Conservation (phyloP, 371 early-diverging fungal species). For the Cokeromyces recurvatus region DNA sequence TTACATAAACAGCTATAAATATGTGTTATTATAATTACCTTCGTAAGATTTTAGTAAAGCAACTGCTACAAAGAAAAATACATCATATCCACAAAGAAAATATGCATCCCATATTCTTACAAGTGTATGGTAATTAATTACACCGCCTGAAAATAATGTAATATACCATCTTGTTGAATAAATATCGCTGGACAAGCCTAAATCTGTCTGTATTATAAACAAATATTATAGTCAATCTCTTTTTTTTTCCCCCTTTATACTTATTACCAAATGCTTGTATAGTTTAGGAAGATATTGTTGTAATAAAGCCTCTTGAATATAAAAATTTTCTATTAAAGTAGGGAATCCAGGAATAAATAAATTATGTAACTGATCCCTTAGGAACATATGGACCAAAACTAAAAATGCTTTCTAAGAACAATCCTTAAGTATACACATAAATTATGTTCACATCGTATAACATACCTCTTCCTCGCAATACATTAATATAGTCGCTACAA, state of each 20-base stretch:
- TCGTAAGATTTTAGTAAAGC: slow-evolving; percentile 51
- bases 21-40: slow-evolving; percentile 30
- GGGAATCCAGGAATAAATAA: slow-evolving; percentile 63
- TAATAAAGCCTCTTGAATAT: slow-evolving; percentile 53
- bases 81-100: slow-evolving; percentile 53
- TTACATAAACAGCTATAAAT: not conserved
- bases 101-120: slow-evolving; percentile 62
- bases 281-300: slow-evolving; percentile 48
- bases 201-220: slow-evolving; percentile 33
- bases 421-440: not conserved
- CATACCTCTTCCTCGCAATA: slow-evolving; percentile 89
- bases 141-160: slow-evolving; percentile 57
- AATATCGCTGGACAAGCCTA: slow-evolving; percentile 46
- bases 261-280: slow-evolving; percentile 44
- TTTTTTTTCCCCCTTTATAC: not conserved
- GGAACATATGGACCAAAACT: slow-evolving; percentile 51
- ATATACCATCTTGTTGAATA: slow-evolving; percentile 67
- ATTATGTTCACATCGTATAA: not conserved
- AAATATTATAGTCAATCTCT: not conserved
- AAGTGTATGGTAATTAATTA: slow-evolving; percentile 52
- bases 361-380: slow-evolving; percentile 47
- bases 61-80: slow-evolving; percentile 55
- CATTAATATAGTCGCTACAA: slow-evolving; percentile 85
- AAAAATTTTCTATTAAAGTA: slow-evolving; percentile 57
- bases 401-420: slow-evolving; percentile 28